These are phyloP conservation scores for Cladophialophora chaetospira DNA, from an alignment of 2,329 filamentous ascomycete genomes.

Conservation along the genomic window DNA sequence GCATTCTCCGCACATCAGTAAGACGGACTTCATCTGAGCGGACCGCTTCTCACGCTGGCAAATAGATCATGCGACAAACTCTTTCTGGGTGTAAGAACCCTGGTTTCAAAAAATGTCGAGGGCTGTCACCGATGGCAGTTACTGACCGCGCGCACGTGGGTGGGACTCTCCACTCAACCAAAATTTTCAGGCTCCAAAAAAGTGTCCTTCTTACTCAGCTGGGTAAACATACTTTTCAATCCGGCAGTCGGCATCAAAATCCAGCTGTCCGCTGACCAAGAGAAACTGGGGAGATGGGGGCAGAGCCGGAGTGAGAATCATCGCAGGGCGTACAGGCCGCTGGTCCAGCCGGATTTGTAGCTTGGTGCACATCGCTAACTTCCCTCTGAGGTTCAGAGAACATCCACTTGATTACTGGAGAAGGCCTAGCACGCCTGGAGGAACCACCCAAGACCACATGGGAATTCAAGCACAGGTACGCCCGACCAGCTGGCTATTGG, in stretches of 20 bases:
- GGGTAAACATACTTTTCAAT: background rate
- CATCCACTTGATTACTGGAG: constrained; percentile 7
- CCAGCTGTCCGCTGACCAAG: constrained; percentile 10
- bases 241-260: background rate
- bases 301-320: background rate
- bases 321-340: constrained; percentile 8
- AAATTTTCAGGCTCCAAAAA: background rate
- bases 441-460: constrained; percentile 4
- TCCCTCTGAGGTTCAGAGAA: background rate
- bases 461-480: background rate
- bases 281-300: constrained; percentile 8
- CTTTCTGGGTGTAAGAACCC: background rate
- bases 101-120: background rate
- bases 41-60: too few species aligned
- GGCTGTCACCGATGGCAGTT: background rate
- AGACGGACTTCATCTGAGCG: too few species aligned
- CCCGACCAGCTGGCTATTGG: background rate
- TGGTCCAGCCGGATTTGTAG: background rate
- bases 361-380: too few species aligned
- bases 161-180: background rate
- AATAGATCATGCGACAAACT: too few species aligned
- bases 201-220: background rate
- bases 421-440: constrained; percentile 2
- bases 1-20: too few species aligned
- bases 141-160: constrained; percentile 4